These are phyloP conservation scores for Colletotrichum sp. DNA, from an alignment of 2,329 filamentous ascomycete species.

Conservation along the genomic window DNA sequence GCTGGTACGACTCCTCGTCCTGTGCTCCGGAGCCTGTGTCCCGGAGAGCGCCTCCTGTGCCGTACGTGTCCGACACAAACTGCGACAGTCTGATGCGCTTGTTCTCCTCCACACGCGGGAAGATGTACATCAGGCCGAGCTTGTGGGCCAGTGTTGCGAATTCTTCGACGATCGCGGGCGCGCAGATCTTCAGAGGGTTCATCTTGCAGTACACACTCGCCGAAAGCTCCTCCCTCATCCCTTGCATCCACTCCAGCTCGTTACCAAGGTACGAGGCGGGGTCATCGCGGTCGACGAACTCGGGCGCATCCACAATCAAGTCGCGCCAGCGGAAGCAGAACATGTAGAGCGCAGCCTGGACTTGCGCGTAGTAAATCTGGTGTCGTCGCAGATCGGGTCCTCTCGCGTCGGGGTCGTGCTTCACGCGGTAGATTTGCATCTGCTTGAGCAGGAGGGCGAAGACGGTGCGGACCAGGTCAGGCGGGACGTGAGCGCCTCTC, in stretches of 20 bases:
- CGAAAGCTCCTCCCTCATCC: constrained; percentile 74
- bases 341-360: constrained; percentile 91
- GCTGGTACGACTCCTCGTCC: constrained; percentile 80
- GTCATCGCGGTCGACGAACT: constrained; percentile 67
- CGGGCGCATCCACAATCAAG: constrained; percentile 68
- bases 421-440: constrained; percentile 74
- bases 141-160: constrained; percentile 89
- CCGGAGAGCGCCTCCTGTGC: constrained; percentile 57
- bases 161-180: constrained; percentile 85
- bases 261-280: constrained; percentile 65
- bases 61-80: constrained; percentile 63
- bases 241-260: constrained; percentile 79
- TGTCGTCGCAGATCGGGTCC: constrained; percentile 87
- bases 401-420: constrained; percentile 75
- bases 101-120: constrained; percentile 86
- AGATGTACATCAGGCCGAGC: constrained; percentile 88
- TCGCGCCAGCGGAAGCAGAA: constrained; percentile 99
- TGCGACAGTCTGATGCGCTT: constrained; percentile 84
- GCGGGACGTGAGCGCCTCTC: constrained; percentile 80
- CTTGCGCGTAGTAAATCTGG: constrained; percentile 82
- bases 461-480: constrained; percentile 78
- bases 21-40: constrained; percentile 57
- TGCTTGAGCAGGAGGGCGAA: constrained; percentile 80
- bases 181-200: constrained; percentile 95
- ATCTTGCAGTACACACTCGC: constrained; percentile 85